Evolutionary conservation across 768 basidiomycete species (phyloP).

Genomic region (Tulasnella sp.): DNA sequence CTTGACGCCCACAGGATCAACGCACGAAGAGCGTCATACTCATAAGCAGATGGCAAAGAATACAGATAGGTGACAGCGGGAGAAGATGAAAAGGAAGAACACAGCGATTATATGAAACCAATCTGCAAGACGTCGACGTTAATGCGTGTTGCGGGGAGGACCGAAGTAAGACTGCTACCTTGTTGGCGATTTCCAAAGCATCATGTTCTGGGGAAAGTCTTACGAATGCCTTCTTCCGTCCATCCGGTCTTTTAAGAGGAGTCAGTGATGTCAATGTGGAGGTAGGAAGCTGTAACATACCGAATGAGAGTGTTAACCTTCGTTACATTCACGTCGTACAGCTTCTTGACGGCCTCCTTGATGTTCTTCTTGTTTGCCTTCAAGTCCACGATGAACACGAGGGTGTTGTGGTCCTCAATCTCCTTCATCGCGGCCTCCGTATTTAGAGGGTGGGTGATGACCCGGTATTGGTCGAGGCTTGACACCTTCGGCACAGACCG

Average conservation of each 20-base stretch:
- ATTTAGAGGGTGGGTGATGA: conserved; percentile 88
- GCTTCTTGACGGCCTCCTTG: conserved; percentile 99
- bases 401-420: conserved; percentile 99
- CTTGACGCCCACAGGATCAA: neutral
- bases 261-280: neutral
- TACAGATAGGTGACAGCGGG: neutral
- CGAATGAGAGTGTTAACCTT: conserved; percentile 99
- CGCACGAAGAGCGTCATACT: conserved; percentile 10
- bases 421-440: conserved; percentile 99
- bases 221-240: conserved; percentile 99
- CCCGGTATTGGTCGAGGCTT: conserved; percentile 95
- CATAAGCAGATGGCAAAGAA: conserved; percentile 24
- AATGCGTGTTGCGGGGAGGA: neutral
- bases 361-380: conserved; percentile 98
- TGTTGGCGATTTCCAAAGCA: conserved; percentile 96
- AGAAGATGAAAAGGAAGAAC: neutral
- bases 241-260: conserved; percentile 73
- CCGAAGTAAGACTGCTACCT: conserved; percentile 54
- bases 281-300: conserved; percentile 50
- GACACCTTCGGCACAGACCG: conserved; percentile 91
- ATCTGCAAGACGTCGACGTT: conserved; percentile 55
- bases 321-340: conserved; percentile 94
- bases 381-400: conserved; percentile 97
- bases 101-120: conserved; percentile 77
- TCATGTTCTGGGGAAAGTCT: conserved; percentile 94